Evolutionary conservation across 2,329 filamentous ascomycete genomes (phyloP), one percentile per base, ranked within the genome.

Genomic region (Raffaelea deltoideospora): DNA sequence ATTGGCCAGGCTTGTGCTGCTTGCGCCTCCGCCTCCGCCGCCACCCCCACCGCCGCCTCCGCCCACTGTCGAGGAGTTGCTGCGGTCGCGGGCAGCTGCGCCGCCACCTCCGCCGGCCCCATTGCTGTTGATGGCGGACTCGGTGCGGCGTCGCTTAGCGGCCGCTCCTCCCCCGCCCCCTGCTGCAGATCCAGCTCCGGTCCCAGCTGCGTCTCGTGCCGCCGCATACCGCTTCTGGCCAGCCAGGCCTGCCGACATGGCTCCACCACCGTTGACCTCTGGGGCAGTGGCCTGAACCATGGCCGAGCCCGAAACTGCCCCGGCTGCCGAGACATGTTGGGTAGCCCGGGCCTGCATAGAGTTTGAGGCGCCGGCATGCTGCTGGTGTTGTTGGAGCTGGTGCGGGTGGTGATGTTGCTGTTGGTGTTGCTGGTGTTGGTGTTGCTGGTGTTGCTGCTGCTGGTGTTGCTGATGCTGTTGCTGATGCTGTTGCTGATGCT

Each of bases 201-300:
- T 13, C 10, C 32, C 26, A n/a, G 37, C 15, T 13, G 33, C 32
- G 23, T 44, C 43, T 23, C 43, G 46, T 3, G 42, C 35, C 15
- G 40, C 42, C 23, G 50, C 43, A 26, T 56, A 59, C 20, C 60
- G 56, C 45, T 71, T 70, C 28, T 61, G 61, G 4, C 22, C 38
- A 17, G 36, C 27, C 22, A 28, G 3, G 31, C 7, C 19, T 13
- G n/a, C 19, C 39, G 10, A 15, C 34, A 9, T n/a, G n/a, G n/a
- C n/a, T n/a, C n/a, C n/a, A n/a, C n/a, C n/a, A n/a, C 34, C 19
- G 18, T 18, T 45, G 7, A 56, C 58, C 43, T 74, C 70, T 33
- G 74, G 69, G 3, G 69, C 68, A 0, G 69, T 69, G 2, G 70
- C 73, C 21, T 72, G 57, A 2, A 64, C 68, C 29, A 55, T 64